Conservation (phyloP, 345 rosid species). For the Mercurialis annua region DNA sequence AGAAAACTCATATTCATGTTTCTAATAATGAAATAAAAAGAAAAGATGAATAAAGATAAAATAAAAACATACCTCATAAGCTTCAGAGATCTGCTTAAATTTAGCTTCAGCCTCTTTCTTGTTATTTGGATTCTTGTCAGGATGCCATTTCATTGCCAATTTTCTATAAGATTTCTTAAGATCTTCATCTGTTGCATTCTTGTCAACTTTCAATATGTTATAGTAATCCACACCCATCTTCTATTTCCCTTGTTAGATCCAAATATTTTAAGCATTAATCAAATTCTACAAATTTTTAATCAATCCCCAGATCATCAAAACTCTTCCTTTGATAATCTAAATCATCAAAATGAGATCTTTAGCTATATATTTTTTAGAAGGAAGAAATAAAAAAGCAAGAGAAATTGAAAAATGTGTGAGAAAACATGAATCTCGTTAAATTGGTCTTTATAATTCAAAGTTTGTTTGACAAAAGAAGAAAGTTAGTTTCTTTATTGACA, state of each 20-base stretch:
- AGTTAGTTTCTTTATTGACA: background rate
- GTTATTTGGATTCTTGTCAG: constrained; percentile 80
- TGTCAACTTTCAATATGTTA: constrained; percentile 62
- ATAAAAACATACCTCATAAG: constrained; percentile 63
- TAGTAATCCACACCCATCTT: constrained; percentile 88
- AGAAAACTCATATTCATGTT: background rate
- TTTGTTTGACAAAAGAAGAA: background rate
- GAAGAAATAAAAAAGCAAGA: too few relatives aligned
- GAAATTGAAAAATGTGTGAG: background rate
- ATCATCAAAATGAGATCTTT: background rate
- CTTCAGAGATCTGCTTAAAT: constrained; percentile 95
- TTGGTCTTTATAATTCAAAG: background rate
- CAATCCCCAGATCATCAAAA: constrained; percentile 16
- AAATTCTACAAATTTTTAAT: background rate
- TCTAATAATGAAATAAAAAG: background rate
- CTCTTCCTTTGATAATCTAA: background rate
- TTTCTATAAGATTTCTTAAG: constrained; percentile 80
- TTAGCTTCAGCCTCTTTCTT: constrained; percentile 90
- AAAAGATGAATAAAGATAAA: background rate
- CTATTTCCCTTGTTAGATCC: background rate
- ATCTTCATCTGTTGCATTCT: constrained; percentile 83
- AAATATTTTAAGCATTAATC: background rate
- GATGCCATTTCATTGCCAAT: constrained; percentile 98
- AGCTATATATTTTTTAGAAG: background rate
- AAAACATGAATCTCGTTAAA: background rate